These are phyloP conservation scores for Phytophthora sp. DNA, from an alignment of 352 stramenopile species.

Conservation along the genomic window DNA sequence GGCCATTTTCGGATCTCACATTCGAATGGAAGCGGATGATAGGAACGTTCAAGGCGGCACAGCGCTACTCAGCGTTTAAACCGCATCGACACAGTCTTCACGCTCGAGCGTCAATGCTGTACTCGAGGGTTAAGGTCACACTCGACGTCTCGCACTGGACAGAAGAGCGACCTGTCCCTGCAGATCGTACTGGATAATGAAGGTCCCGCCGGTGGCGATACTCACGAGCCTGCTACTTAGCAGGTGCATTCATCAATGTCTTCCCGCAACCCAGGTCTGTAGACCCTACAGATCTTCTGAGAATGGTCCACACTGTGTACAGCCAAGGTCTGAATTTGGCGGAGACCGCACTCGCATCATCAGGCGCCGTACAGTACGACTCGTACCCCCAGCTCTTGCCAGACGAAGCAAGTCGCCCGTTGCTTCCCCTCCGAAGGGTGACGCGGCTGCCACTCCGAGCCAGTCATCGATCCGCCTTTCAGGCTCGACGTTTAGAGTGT, in stretches of 20 bases:
- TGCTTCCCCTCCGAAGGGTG: conserved; percentile 16
- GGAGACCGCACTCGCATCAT: conserved; percentile 16
- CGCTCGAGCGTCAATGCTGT: too few species aligned
- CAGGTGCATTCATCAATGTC: not conserved
- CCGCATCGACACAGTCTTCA: too few species aligned
- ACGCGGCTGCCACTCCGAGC: conserved; percentile 3
- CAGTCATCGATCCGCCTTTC: conserved; percentile 7
- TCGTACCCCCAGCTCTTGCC: too few species aligned
- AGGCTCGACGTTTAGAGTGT: conserved; percentile 5
- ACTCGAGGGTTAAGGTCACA: not conserved
- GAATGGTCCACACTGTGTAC: conserved; percentile 7
- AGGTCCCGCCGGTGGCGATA: not conserved
- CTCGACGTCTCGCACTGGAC: not conserved
- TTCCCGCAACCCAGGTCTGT: conserved; percentile 11
- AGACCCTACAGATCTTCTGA: conserved; percentile 32
- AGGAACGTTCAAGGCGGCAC: not conserved
- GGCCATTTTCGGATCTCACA: not conserved
- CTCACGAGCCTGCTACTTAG: not conserved
- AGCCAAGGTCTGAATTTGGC: not conserved
- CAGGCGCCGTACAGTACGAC: conserved; percentile 1
- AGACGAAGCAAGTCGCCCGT: conserved; percentile 24
- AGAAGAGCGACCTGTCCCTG: not conserved
- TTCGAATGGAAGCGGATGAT: conserved; percentile 26
- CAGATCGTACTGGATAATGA: not conserved
- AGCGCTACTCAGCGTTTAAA: too few species aligned